These are phyloP conservation scores for Didymella pinodella DNA, from an alignment of 2,329 filamentous ascomycete species.

Conservation along the genomic window DNA sequence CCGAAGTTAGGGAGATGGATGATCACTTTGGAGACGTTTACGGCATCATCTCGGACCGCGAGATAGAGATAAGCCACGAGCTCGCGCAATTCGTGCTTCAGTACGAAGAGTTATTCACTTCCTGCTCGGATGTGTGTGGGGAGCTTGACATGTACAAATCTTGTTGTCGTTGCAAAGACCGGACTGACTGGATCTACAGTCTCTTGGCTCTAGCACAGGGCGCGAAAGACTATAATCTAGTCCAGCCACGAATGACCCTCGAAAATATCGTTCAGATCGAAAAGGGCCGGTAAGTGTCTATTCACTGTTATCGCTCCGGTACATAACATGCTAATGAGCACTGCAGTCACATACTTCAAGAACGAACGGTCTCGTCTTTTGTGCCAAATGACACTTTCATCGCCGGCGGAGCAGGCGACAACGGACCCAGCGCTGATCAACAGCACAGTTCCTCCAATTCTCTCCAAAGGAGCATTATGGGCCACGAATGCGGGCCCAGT, in stretches of 20 bases:
- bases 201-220: constrained; percentile 80
- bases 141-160: constrained; percentile 73
- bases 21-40: constrained; percentile 84
- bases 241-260: constrained; percentile 71
- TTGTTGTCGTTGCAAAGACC: neutral
- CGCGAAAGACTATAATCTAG: constrained; percentile 76
- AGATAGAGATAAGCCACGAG: constrained; percentile 86
- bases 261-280: constrained; percentile 76
- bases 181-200: constrained; percentile 54
- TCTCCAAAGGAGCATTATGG: neutral
- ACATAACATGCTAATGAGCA: neutral
- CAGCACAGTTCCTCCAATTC: constrained; percentile 1
- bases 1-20: constrained; percentile 81
- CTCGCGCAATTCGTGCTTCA: constrained; percentile 75
- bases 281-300: constrained; percentile 69
- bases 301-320: too few relatives aligned
- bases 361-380: constrained; percentile 80
- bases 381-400: constrained; percentile 83
- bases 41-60: constrained; percentile 84
- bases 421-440: constrained; percentile 3
- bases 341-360: constrained; percentile 78
- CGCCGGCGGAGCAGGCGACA: constrained; percentile 61
- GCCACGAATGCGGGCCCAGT: constrained; percentile 58
- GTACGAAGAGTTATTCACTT: constrained; percentile 70
- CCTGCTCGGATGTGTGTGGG: constrained; percentile 80